Conservation (phyloP, 768 basidiomycete genomes). For the Hypholoma fasciculare region DNA sequence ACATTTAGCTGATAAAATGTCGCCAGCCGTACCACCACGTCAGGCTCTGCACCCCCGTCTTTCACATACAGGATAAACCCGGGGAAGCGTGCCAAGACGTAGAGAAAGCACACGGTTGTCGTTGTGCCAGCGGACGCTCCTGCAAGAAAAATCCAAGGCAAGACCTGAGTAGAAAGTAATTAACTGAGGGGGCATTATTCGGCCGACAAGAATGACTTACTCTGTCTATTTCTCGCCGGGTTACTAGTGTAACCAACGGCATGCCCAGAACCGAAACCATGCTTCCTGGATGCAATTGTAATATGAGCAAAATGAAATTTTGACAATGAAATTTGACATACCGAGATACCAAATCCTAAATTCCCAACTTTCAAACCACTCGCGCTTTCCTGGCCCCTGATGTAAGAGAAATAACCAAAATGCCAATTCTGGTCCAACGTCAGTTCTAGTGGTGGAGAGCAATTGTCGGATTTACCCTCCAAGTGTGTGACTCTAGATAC, state of each 20-base stretch:
- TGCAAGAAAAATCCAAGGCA: constrained; percentile 74
- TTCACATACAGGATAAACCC: constrained; percentile 70
- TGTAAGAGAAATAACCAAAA: constrained; percentile 86
- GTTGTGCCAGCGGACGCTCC: constrained; percentile 65
- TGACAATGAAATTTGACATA: constrained; percentile 26
- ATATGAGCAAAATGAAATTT: background rate
- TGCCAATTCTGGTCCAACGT: constrained; percentile 52
- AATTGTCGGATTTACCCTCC: constrained; percentile 51
- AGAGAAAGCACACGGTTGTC: constrained; percentile 71
- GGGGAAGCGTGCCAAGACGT: constrained; percentile 72
- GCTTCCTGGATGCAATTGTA: constrained; percentile 46
- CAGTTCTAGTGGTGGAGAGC: background rate
- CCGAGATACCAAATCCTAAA: constrained; percentile 72
- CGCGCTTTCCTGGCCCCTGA: constrained; percentile 67
- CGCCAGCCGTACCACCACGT: constrained; percentile 69
- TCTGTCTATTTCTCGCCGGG: constrained; percentile 56
- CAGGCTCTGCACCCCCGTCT: constrained; percentile 70
- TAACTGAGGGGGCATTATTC: background rate
- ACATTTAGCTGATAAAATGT: constrained; percentile 83
- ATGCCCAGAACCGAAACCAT: constrained; percentile 64
- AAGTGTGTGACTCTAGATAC: constrained; percentile 69
- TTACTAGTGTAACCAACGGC: constrained; percentile 66
- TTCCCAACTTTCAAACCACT: constrained; percentile 84
- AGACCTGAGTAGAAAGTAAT: constrained; percentile 41
- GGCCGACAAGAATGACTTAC: constrained; percentile 33